Evolutionary conservation across 2,329 filamentous ascomycete species (phyloP), one percentile per base, ranked within the genome.

Genomic region (Pseudocercospora pini-densiflorae): DNA sequence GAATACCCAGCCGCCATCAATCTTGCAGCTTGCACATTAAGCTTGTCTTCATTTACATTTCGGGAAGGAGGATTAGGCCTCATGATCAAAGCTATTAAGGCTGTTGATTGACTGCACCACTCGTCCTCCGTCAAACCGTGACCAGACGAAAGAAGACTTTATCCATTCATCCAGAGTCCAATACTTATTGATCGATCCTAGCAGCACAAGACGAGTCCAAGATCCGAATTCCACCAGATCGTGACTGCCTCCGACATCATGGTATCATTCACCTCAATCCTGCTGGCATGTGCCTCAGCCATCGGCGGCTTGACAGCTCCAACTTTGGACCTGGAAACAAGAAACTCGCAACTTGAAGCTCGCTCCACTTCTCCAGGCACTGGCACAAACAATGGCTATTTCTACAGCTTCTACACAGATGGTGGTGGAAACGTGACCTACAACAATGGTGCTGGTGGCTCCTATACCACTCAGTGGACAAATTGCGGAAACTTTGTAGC

Each of bases 321-420:
- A 16, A 51, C 80, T 45, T 76, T 77, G 68, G 79, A 80, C 23
- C 29, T 31, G 3, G 29, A 31, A 31, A 14, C 61, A n/a, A 68
- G 65, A 47, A 55, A 57, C 27, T 67, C 66, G 36, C 58, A 67
- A 66, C 74, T 81, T 62, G 75, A 77, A 49, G 77, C 77, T 69
- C 73, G 71, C 68, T 69, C 78, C 66, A 78, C 80, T 33, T 85
- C 85, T 29, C 75, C 80, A 61, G 84, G 80, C 69, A 76, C 78
- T 14, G 86, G 86, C 58, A 84, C 80, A 6, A 79, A 85, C 78
- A 84, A 86, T 72, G 86, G 86, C 62, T 89, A 82, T 79, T 89
- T 84, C 80, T 89, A 86, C 77, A 86, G 84, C 8, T 88, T 82
- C 80, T 89, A 85, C 85, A 86, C 83, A 63, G 86, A 88, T 66